Conservation (phyloP, 148 eudicot genomes). For the Rhododendron simsii region DNA sequence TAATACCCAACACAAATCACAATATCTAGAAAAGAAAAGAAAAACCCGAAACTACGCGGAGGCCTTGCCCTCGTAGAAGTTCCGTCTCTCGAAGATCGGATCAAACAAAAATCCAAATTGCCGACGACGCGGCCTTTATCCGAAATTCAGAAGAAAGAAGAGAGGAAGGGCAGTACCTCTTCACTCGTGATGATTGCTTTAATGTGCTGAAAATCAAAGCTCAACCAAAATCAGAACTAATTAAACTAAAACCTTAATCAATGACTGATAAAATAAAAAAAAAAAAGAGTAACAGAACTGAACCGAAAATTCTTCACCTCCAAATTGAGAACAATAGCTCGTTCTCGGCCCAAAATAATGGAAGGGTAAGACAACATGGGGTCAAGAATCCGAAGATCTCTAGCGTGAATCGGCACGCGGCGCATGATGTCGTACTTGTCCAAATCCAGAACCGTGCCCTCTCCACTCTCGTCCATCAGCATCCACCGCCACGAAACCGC, state of each 20-base stretch:
- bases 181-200: slow-evolving; percentile 87
- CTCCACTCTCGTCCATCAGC: slow-evolving; percentile 35
- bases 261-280: too few species aligned
- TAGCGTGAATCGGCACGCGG: slow-evolving; percentile 57
- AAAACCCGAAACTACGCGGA: too few species aligned
- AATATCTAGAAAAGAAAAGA: too few species aligned
- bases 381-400: slow-evolving; percentile 80
- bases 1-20: too few species aligned
- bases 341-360: slow-evolving; percentile 66
- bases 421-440: slow-evolving; percentile 70
- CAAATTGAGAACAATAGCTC: slow-evolving; percentile 75
- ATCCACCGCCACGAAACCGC: slow-evolving; percentile 59
- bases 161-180: slow-evolving; percentile 44
- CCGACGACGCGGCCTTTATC: not conserved
- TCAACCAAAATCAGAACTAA: not conserved
- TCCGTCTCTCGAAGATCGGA: not conserved
- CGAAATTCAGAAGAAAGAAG: not conserved
- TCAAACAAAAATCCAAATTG: not conserved
- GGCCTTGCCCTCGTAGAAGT: too few species aligned
- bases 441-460: slow-evolving; percentile 48
- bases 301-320: slow-evolving; percentile 37
- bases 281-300: not conserved
- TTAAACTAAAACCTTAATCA: not conserved
- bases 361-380: slow-evolving; percentile 84
- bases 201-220: slow-evolving; percentile 53